Conservation (phyloP, 73 alveolate species). For the Stentor coeruleus region DNA sequence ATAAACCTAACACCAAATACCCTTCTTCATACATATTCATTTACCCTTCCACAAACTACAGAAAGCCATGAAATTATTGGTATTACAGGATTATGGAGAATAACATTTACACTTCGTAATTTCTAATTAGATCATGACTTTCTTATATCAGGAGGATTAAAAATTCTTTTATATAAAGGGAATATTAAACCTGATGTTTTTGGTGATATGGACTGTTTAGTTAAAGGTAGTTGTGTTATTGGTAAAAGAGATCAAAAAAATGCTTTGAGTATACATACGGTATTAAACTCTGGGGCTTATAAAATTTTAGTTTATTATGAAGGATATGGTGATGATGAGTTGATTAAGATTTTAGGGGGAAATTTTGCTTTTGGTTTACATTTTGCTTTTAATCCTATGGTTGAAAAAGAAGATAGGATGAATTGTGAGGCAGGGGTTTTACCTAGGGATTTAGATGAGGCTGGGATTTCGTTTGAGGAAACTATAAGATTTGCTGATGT, state of each 20-base stretch:
- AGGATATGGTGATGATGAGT: not conserved
- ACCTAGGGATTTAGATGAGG: not conserved
- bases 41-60: not conserved
- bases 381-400: not conserved
- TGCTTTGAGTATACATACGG: not conserved
- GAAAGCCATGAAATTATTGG: not conserved
- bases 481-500: not conserved
- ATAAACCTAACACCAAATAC: not conserved
- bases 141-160: not conserved
- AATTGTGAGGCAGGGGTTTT: conserved; percentile 18
- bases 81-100: not conserved
- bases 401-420: conserved; percentile 21
- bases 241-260: not conserved
- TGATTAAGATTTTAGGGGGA: not conserved
- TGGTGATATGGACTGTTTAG: not conserved
- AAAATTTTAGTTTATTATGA: not conserved
- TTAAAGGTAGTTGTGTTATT: not conserved
- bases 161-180: not conserved
- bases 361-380: not conserved
- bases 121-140: not conserved
- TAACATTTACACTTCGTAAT: not conserved
- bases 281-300: not conserved
- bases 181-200: not conserved
- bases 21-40: not conserved
- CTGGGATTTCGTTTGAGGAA: not conserved